A percentile compares a stretch with the other conserved stretches of the same genome.
phyloP scores from a whole-genome alignment of 2,329 filamentous ascomycete genomes.

The Fusarium penzigii region DNA sequence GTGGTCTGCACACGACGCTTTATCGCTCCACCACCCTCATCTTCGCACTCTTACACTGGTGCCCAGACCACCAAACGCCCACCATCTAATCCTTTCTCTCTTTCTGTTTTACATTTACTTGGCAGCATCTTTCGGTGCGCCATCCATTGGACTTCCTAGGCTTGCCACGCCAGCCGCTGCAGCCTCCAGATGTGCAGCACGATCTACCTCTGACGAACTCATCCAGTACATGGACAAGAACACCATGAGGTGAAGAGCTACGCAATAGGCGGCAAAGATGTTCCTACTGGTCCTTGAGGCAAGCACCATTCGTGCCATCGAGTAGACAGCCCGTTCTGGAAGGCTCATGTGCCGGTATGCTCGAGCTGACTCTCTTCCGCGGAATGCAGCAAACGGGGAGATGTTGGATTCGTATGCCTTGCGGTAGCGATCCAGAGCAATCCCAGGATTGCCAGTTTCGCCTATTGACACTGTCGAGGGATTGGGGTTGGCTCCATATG shows the following conservation, averaged over 20 bases:
- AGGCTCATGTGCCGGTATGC: constrained; percentile 93
- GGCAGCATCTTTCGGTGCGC: constrained; percentile 27
- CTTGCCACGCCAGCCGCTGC: constrained; percentile 44
- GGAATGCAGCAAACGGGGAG: constrained; percentile 92
- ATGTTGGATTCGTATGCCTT: constrained; percentile 94
- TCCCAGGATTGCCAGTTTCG: constrained; percentile 58
- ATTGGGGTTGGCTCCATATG: constrained; percentile 72
- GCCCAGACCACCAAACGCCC: constrained; percentile 8
- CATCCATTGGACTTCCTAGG: constrained; percentile 28
- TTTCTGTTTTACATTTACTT: constrained; percentile 18
- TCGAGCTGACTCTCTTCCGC: constrained; percentile 86
- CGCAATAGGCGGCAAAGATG: constrained; percentile 88
- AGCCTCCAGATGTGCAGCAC: constrained; percentile 58
- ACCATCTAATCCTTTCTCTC: neutral
- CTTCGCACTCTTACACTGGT: constrained; percentile 7
- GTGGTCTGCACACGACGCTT: neutral
- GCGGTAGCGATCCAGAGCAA: constrained; percentile 80
- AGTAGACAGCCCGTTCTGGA: constrained; percentile 87
- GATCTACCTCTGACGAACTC: constrained; percentile 67
- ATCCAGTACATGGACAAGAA: constrained; percentile 87
- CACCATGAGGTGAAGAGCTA: constrained; percentile 84
- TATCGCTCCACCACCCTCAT: neutral
- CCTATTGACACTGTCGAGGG: constrained; percentile 67
- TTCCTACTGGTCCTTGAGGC: constrained; percentile 90
- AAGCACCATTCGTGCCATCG: constrained; percentile 85